Evolutionary conservation across 176 grass and related monocot genomes (phyloP), one percentile per base, ranked within the genome.

Genomic region (Carex parvula): DNA sequence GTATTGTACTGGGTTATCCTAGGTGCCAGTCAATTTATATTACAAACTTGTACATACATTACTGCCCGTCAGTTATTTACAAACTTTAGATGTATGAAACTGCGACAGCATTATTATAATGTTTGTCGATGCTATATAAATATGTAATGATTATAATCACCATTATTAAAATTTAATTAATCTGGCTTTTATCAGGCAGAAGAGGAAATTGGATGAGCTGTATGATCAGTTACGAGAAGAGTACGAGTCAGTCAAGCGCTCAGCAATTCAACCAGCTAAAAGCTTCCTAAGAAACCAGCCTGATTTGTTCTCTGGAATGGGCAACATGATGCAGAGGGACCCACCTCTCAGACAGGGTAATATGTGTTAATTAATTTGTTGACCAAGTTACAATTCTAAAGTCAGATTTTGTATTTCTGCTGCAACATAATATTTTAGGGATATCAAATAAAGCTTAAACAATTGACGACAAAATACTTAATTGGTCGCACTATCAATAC

Each of bases 181-280:
- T 75, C 80, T 32, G 76, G 52, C 18, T 61, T 57, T 84, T 57
- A 85, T 22, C 87, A 94, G 94, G 84, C 92, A 97, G 84, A 97
- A 97, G 81, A 97, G 94, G 56, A 94, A 94, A 60, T 91, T 97
- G 75, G 94, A 97, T 29, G 88, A 94, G 87, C 94, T 92, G 94
- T 92, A 97, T 81, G 92, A 97, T 89, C 88, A 92, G 72, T 65
- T 97, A 66, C 94, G 94, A 85, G 86, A 54, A 20, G 92, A 94
- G 60, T 94, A 92, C 39, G 92, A 97, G 60, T 97, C 88, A 0
- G 53, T 65, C 44, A 92, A 94, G 81, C 87, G 90, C 64, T 94
- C 87, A 56, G 86, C 92, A 48, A 86, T 94, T 85, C 90, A 97
- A 87, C 94, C 92, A 60, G 79, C 82, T 6, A 92, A 92, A 79